These are phyloP conservation scores for Penicillium coprophilum DNA, from an alignment of 495 filamentous ascomycete genomes.

Conservation along the genomic window DNA sequence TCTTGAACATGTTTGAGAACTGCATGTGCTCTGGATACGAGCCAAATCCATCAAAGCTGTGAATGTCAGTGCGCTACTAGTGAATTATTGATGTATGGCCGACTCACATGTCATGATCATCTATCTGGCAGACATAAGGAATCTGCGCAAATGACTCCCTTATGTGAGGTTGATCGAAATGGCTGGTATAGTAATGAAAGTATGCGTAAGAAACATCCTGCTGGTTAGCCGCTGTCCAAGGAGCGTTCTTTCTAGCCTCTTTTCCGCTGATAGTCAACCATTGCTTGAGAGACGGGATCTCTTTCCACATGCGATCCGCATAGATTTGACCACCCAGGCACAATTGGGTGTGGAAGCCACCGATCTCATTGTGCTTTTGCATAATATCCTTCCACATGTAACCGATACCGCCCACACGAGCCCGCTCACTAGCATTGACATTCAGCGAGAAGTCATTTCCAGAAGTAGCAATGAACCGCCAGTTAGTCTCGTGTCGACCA, in stretches of 20 bases:
- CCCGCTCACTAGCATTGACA: conserved; percentile 80
- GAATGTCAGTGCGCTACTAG: conserved; percentile 20
- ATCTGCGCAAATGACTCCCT: conserved; percentile 97
- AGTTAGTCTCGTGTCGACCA: conserved; percentile 82
- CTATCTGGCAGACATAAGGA: conserved; percentile 86
- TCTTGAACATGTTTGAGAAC: conserved; percentile 94
- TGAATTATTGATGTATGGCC: not conserved
- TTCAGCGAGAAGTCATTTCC: conserved; percentile 92
- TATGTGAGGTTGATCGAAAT: conserved; percentile 93
- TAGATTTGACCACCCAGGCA: conserved; percentile 94
- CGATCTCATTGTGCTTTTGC: conserved; percentile 94
- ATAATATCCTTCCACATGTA: conserved; percentile 99
- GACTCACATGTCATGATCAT: conserved; percentile 97
- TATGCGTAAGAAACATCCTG: conserved; percentile 94
- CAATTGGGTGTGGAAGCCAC: conserved; percentile 91
- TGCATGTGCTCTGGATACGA: conserved; percentile 99
- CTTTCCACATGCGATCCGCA: conserved; percentile 94
- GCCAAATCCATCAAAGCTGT: conserved; percentile 94
- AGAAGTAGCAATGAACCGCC: conserved; percentile 95
- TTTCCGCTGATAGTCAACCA: conserved; percentile 90
- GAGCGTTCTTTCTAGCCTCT: conserved; percentile 83
- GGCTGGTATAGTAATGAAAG: conserved; percentile 97
- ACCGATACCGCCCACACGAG: conserved; percentile 79
- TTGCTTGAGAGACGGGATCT: conserved; percentile 86
- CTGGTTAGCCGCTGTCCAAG: conserved; percentile 90